Evolutionary conservation across 768 basidiomycete genomes (phyloP).

Genomic region (Russula griseocarnosa): DNA sequence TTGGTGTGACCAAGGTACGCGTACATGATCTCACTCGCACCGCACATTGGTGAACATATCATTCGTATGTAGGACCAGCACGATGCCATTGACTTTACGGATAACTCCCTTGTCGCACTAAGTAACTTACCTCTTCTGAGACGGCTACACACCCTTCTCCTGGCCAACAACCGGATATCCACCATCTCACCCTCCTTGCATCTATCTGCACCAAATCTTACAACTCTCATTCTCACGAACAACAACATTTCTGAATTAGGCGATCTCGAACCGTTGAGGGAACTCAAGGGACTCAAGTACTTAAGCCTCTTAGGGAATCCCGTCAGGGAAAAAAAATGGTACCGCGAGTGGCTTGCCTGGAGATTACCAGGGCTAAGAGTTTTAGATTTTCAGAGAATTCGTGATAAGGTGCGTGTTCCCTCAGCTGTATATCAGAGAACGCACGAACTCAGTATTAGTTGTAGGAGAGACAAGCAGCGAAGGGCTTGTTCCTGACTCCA

Average conservation of each 20-base stretch:
- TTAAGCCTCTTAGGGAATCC: slow-evolving; percentile 78
- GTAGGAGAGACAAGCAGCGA: slow-evolving; percentile 77
- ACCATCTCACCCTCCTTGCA: slow-evolving; percentile 78
- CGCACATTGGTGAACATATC: not conserved
- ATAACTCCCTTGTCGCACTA: slow-evolving; percentile 78
- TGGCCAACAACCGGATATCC: slow-evolving; percentile 87
- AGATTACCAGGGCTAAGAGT: slow-evolving; percentile 83
- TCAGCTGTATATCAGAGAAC: slow-evolving; percentile 30
- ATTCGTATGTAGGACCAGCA: slow-evolving; percentile 68
- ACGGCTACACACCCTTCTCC: slow-evolving; percentile 76
- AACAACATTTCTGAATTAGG: slow-evolving; percentile 78
- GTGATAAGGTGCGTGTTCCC: slow-evolving; percentile 79
- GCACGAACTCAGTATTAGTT: slow-evolving; percentile 20
- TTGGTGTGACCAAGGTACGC: slow-evolving; percentile 83
- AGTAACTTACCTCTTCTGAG: slow-evolving; percentile 85
- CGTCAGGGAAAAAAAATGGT: slow-evolving; percentile 88
- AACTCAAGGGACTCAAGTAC: slow-evolving; percentile 68
- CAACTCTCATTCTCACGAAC: slow-evolving; percentile 78
- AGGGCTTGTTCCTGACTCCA: slow-evolving; percentile 73
- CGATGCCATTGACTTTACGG: slow-evolving; percentile 90
- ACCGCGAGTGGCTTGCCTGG: slow-evolving; percentile 94
- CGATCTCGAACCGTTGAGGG: slow-evolving; percentile 79
- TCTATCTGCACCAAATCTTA: slow-evolving; percentile 79
- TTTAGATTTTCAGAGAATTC: slow-evolving; percentile 92
- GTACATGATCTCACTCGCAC: slow-evolving; percentile 32